Evolutionary conservation across 257 asterid species (phyloP), one percentile per base, ranked within the genome.

Genomic region (Gardenia jasminoides): DNA sequence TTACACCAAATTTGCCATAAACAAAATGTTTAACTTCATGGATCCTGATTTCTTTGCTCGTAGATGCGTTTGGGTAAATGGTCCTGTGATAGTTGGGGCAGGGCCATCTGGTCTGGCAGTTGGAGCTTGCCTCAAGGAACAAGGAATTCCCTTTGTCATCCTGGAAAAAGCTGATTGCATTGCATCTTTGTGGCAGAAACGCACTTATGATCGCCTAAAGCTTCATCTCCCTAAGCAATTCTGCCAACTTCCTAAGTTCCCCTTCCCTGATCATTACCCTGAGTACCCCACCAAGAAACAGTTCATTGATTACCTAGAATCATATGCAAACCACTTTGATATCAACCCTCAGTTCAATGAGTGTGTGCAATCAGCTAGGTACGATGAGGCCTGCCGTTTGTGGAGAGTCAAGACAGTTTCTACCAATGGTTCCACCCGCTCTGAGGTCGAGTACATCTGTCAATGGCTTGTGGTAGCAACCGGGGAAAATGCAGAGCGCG

Each of bases 51-150:
- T 73, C 54, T 75, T 85, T 36, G 72, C 92, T 10, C 86, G 91
- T 9, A 84, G 95, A 24, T 92, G 96, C 50, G 94, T 94, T 43
- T 94, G 95, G 95, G 98, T 94, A 0, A 92, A 91, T 79, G 97
- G 97, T 16, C 96, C 97, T 8, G 92, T 91, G 15, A 91, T 94
- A 41, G 96, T 94, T 54, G 98, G 98, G 2, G 97, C 92, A 7
- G 98, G 98, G 47, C 98, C 97, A 10, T 94, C 98, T 0, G 98
- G 98, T 28, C 86, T 94, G 33, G 98, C 98, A 3, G 98, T 94
- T 17, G 98, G 96, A 30, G 97, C 97, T 20, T 96, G 98, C 78
- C 86, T 94, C 1, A 83, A 83, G 73, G 88, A 87, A 44, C 91
- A 91, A 47, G 94, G 94, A 47, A 89, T 92, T 30, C 97, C 98